phyloP scores from a whole-genome alignment of 2,329 filamentous ascomycete species.

The Claviceps monticola region DNA sequence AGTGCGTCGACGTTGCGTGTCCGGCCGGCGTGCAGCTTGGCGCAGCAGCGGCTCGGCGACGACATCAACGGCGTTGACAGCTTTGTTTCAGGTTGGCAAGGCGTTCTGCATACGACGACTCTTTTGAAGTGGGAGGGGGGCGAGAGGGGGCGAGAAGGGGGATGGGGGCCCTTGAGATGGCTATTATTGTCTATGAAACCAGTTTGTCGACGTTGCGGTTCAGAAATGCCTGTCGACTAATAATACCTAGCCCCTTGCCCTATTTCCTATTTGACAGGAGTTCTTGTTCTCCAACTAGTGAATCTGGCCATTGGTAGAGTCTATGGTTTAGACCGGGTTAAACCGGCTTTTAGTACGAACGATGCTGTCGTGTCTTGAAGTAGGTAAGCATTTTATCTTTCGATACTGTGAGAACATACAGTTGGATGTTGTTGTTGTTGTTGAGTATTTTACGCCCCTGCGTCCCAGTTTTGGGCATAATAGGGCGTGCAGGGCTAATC shows the following conservation, averaged over 20 bases:
- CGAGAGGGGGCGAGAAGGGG: neutral
- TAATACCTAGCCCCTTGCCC: too few relatives aligned
- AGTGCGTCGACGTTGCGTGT: too few relatives aligned
- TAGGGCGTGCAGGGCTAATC: too few relatives aligned
- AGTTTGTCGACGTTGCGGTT: neutral
- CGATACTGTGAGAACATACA: too few relatives aligned
- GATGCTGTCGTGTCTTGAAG: too few relatives aligned
- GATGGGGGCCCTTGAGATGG: neutral
- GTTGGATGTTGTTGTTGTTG: too few relatives aligned
- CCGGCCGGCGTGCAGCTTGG: too few relatives aligned
- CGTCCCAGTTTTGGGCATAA: too few relatives aligned
- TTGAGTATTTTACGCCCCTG: too few relatives aligned
- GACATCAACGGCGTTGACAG: neutral
- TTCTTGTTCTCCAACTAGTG: neutral
- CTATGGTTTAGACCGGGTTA: neutral
- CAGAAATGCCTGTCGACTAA: neutral
- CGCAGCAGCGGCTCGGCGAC: too few relatives aligned
- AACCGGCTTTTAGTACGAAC: too few relatives aligned
- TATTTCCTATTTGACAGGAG: neutral
- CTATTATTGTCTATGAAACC: neutral
- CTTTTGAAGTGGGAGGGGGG: neutral
- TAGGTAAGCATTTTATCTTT: too few relatives aligned
- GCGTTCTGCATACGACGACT: neutral
- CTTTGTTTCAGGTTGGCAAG: conserved; percentile 3
- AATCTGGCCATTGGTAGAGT: neutral